These are phyloP conservation scores for Capsicum baccatum DNA, from an alignment of 257 asterid genomes.

Conservation along the genomic window DNA sequence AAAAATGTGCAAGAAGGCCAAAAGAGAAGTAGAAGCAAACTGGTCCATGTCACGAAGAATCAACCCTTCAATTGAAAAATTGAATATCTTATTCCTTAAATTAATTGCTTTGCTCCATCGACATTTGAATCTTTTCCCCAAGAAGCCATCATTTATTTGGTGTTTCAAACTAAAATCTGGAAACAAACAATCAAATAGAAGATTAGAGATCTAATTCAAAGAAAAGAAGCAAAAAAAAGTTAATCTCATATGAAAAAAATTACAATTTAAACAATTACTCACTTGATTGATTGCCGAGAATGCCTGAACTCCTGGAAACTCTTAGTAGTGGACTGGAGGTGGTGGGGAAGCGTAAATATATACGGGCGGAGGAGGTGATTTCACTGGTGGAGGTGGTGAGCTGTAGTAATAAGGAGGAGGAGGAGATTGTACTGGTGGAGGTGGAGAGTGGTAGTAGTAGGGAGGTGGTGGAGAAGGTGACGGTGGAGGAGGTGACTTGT, in stretches of 20 bases:
- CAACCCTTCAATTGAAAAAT: background rate
- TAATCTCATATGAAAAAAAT: background rate
- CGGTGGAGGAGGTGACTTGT: constrained; percentile 35
- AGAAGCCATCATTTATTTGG: constrained; percentile 26
- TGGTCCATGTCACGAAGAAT: constrained; percentile 2
- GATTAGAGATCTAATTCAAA: background rate
- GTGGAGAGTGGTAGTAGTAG: constrained; percentile 26
- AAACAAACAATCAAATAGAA: background rate
- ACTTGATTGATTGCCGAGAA: constrained; percentile 22
- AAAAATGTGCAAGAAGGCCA: constrained; percentile 23
- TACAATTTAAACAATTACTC: background rate
- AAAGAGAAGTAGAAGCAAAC: constrained; percentile 34
- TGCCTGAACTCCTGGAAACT: background rate
- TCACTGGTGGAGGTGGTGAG: constrained; percentile 29
- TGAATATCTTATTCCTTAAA: constrained; percentile 29
- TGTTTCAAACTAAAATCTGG: constrained; percentile 21
- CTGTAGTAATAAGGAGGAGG: background rate
- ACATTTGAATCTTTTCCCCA: constrained; percentile 16
- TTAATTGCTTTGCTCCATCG: background rate
- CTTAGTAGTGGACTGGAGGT: constrained; percentile 31
- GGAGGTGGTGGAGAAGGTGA: constrained; percentile 32
- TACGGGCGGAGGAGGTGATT: constrained; percentile 23
- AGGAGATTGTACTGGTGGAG: constrained; percentile 26
- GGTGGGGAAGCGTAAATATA: constrained; percentile 13
- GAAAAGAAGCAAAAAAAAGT: background rate